A percentile compares a stretch with the other conserved stretches of the same genome.
These are phyloP conservation scores for Saccharomyces kudriavzevii DNA, from an alignment of 805 yeast genomes.

Conservation along the genomic window DNA sequence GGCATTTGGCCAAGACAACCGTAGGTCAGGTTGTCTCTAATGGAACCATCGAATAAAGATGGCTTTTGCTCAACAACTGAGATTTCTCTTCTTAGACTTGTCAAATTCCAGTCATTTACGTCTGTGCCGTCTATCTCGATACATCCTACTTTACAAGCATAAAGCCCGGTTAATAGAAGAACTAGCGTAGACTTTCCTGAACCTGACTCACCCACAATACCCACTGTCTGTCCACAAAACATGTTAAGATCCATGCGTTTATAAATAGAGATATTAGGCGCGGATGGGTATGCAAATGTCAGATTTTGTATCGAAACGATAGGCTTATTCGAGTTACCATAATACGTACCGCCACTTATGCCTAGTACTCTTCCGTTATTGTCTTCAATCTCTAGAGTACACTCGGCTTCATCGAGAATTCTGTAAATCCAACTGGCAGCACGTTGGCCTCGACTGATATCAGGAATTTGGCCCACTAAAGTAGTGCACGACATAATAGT, in stretches of 20 bases:
- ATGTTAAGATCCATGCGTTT: slow-evolving; percentile 38
- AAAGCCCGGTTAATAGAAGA: slow-evolving; percentile 48
- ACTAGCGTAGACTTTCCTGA: slow-evolving; percentile 82
- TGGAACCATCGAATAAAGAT: slow-evolving; percentile 61
- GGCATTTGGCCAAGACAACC: slow-evolving; percentile 35
- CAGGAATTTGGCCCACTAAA: slow-evolving; percentile 63
- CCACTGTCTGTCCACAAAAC: slow-evolving; percentile 43
- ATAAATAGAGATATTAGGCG: slow-evolving; percentile 31
- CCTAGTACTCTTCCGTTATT: slow-evolving; percentile 1
- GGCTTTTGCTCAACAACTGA: slow-evolving; percentile 74
- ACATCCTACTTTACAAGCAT: slow-evolving; percentile 32
- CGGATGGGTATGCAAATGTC: slow-evolving; percentile 41
- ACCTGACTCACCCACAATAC: slow-evolving; percentile 81
- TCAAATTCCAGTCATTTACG: slow-evolving; percentile 38
- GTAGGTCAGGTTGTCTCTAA: slow-evolving; percentile 62
- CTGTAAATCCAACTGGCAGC: slow-evolving; percentile 50
- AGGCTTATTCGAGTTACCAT: background rate
- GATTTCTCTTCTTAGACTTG: slow-evolving; percentile 44
- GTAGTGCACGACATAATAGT: slow-evolving; percentile 58
- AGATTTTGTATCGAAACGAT: slow-evolving; percentile 39
- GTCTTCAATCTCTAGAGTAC: slow-evolving; percentile 4
- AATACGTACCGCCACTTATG: background rate
- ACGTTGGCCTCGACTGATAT: slow-evolving; percentile 68
- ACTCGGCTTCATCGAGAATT: slow-evolving; percentile 24
- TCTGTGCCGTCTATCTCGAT: slow-evolving; percentile 42